A percentile compares a stretch with the other conserved stretches of the same genome.
These are phyloP conservation scores for Aspergillus texensis DNA, from an alignment of 2,329 filamentous ascomycete species.

Conservation along the genomic window DNA sequence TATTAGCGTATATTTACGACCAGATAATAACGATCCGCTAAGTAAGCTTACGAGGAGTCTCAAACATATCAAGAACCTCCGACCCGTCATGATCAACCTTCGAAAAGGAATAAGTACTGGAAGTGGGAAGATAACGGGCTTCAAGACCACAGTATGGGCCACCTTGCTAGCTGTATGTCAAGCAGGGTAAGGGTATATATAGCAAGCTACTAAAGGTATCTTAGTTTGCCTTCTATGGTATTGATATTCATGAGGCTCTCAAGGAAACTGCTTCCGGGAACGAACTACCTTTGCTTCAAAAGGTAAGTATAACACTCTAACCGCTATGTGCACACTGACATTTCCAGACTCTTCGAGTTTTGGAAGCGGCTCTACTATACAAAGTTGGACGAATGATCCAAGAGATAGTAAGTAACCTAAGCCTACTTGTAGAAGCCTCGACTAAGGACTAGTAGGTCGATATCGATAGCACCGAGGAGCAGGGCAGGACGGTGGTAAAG, in stretches of 20 bases:
- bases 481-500: slow-evolving; percentile 72
- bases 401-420: slow-evolving; percentile 54
- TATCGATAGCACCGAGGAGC: slow-evolving; percentile 73
- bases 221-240: slow-evolving; percentile 69
- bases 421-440: not conserved
- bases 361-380: slow-evolving; percentile 63
- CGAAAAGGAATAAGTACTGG: slow-evolving; percentile 72
- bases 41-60: slow-evolving; percentile 63
- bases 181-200: slow-evolving; percentile 8
- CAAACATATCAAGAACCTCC: slow-evolving; percentile 75
- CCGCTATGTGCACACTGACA: not conserved
- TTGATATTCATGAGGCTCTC: slow-evolving; percentile 70
- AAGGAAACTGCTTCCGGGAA: slow-evolving; percentile 59
- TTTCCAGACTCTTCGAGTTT: slow-evolving; percentile 58
- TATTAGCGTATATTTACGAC: slow-evolving; percentile 66
- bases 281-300: slow-evolving; percentile 55
- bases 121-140: slow-evolving; percentile 54
- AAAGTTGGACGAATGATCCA: slow-evolving; percentile 71
- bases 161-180: slow-evolving; percentile 59
- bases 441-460: slow-evolving; percentile 60
- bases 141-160: slow-evolving; percentile 71
- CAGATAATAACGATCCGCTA: slow-evolving; percentile 65
- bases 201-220: not conserved
- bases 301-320: slow-evolving; percentile 42
- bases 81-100: slow-evolving; percentile 67